Evolutionary conservation across 495 filamentous ascomycete species (phyloP), one percentile per base, ranked within the genome.

Genomic region (Penicillium pulvis): DNA sequence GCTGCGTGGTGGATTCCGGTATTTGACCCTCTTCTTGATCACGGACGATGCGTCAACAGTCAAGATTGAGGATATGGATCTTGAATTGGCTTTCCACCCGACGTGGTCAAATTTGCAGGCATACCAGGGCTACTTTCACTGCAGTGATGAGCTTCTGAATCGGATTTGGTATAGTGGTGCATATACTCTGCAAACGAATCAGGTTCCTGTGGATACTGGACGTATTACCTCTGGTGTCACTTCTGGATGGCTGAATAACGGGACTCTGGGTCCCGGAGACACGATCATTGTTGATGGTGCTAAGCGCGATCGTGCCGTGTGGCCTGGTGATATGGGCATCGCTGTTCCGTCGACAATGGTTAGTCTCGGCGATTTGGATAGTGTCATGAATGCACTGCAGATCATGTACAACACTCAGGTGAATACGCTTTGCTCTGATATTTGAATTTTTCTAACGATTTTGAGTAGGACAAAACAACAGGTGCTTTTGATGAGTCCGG

Each of bases 131-230:
- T 87, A 87, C 56, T 88, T 87, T 56, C 79, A 86, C 58, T 81
- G 75, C 59, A 79, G 73, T 56, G 84, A 87, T 66, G 76, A 84
- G 30, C 64, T 82, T 23, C 74, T 89, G 45, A 88, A 88, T 60
- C 73, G 81, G 6, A 81, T 87, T 54, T 88, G 84, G 83, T 88
- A 88, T 57, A 80, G 81, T 53, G 85, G 85, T 7, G 84, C 84
- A 7, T 88, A 83, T 57, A 87, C 85, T 0, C 68, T 84, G 35
- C 84, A 87, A 64, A 83, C 82, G 1, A 85, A 86, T 66, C 71
- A 77, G 8, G 80, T 87, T 0, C 80, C 81, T 11, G 77, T 78
- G 1, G 71, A 77, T 58, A 83, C 79, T 16, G 84, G 84, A 6
- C 75, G 83, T 35, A 67, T 78, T 43, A 78, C 81, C 51, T 79